These are phyloP conservation scores for Corchorus olitorius DNA, from an alignment of 345 rosid species.

Conservation along the genomic window DNA sequence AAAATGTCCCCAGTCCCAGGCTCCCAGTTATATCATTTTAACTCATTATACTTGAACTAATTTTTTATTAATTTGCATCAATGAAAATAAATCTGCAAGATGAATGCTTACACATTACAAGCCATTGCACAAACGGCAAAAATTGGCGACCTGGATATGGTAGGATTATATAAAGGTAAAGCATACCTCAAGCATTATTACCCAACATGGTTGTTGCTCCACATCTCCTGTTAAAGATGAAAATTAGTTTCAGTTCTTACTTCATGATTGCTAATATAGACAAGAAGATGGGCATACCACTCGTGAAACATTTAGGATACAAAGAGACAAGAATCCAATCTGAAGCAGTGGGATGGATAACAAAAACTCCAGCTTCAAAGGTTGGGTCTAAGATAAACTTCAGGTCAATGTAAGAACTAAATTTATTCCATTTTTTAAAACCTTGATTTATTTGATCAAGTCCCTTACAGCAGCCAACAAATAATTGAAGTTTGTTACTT, in stretches of 20 bases:
- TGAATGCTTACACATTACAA: background rate
- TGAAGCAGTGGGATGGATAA: background rate
- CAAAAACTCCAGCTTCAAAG: background rate
- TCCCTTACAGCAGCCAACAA: background rate
- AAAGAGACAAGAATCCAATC: background rate
- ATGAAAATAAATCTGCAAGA: background rate
- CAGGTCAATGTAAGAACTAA: background rate
- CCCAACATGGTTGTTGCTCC: constrained; percentile 91
- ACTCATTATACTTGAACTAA: background rate
- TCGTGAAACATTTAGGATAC: background rate
- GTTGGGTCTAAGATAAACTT: background rate
- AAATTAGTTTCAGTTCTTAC: constrained; percentile 23
- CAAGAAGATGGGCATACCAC: background rate
- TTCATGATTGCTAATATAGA: constrained; percentile 18
- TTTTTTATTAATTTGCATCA: constrained; percentile 7
- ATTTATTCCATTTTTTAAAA: background rate
- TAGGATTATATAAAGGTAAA: constrained; percentile 7
- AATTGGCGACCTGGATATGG: background rate
- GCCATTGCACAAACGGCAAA: constrained; percentile 15
- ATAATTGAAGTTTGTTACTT: background rate
- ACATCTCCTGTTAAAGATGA: constrained; percentile 51
- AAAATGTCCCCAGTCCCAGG: background rate
- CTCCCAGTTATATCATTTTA: background rate
- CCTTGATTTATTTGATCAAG: background rate
- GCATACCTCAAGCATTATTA: constrained; percentile 92